phyloP scores from a whole-genome alignment of 1,139 yeast genomes.

The Nakaseomyces uthaithaninus region DNA sequence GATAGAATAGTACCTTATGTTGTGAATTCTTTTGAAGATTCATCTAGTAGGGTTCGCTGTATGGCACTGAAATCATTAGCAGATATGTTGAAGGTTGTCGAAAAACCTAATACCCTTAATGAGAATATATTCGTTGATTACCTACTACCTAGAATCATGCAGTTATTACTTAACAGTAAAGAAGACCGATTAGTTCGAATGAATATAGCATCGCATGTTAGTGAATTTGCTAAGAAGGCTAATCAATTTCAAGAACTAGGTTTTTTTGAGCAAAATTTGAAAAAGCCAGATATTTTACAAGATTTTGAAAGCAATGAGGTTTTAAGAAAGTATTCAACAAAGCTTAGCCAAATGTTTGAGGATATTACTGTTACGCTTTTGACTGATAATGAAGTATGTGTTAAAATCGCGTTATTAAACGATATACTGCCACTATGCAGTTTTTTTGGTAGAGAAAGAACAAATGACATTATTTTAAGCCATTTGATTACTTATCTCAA shows the following conservation, averaged over 20 bases:
- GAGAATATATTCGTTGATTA: slow-evolving; percentile 73
- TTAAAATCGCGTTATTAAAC: slow-evolving; percentile 59
- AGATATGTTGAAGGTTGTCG: slow-evolving; percentile 56
- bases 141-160: slow-evolving; percentile 59
- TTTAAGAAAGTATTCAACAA: slow-evolving; percentile 18
- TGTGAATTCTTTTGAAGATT: slow-evolving; percentile 45
- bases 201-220: slow-evolving; percentile 65
- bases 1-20: slow-evolving; percentile 82
- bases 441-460: slow-evolving; percentile 77
- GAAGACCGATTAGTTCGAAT: slow-evolving; percentile 47
- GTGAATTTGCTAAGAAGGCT: slow-evolving; percentile 58
- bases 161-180: slow-evolving; percentile 36
- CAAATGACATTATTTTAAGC: slow-evolving; percentile 80
- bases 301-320: slow-evolving; percentile 27
- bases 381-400: slow-evolving; percentile 60
- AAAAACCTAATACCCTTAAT: slow-evolving; percentile 67
- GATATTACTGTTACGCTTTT: slow-evolving; percentile 54
- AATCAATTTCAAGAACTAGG: slow-evolving; percentile 61
- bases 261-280: slow-evolving; percentile 41
- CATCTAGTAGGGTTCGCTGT: slow-evolving; percentile 52
- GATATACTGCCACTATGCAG: slow-evolving; percentile 69
- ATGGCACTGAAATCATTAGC: slow-evolving; percentile 50
- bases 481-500: slow-evolving; percentile 88
- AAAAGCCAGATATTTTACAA: slow-evolving; percentile 8
- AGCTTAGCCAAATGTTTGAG: slow-evolving; percentile 44